phyloP scores from a whole-genome alignment of 441 rosid genomes.

The Monsonia emarginata region DNA sequence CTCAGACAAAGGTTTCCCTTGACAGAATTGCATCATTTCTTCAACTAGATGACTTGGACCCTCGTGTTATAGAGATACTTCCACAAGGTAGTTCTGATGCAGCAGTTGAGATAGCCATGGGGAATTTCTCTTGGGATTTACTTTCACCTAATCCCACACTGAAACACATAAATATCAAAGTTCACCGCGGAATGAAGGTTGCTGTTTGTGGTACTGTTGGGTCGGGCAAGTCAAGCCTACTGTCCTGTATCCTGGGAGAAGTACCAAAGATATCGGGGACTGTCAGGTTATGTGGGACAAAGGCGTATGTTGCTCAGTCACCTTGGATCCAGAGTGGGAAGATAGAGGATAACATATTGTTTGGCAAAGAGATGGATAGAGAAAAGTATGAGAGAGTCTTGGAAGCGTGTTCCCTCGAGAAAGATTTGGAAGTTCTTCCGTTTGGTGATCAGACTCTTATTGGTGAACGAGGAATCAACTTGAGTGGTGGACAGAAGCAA shows the following conservation, averaged over 20 bases:
- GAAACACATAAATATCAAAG: conserved; percentile 36
- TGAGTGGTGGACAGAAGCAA: conserved; percentile 87
- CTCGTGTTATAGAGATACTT: conserved; percentile 30
- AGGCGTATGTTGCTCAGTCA: conserved; percentile 70
- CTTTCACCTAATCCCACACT: conserved; percentile 33
- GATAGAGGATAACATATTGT: conserved; percentile 64
- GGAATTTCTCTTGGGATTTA: conserved; percentile 46
- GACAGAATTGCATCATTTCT: conserved; percentile 52
- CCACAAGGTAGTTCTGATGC: conserved; percentile 33
- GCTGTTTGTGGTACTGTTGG: conserved; percentile 65
- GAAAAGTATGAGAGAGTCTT: conserved; percentile 49
- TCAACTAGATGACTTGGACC: conserved; percentile 38
- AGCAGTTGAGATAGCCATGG: conserved; percentile 35
- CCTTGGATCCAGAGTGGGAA: conserved; percentile 85
- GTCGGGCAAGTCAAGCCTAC: conserved; percentile 50
- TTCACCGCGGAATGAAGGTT: conserved; percentile 40
- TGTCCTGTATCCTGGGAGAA: conserved; percentile 46
- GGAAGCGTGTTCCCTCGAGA: conserved; percentile 57
- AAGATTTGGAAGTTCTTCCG: conserved; percentile 62
- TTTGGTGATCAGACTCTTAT: conserved; percentile 72
- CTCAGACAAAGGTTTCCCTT: conserved; percentile 54
- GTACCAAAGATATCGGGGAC: conserved; percentile 39
- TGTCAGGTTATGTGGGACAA: conserved; percentile 41
- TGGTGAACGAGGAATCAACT: too few species aligned
- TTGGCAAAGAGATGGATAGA: conserved; percentile 57